A percentile compares a stretch with the other conserved stretches of the same genome.
phyloP scores from a whole-genome alignment of 1,284 basidiomycete genomes.

The Dichomitus squalens region DNA sequence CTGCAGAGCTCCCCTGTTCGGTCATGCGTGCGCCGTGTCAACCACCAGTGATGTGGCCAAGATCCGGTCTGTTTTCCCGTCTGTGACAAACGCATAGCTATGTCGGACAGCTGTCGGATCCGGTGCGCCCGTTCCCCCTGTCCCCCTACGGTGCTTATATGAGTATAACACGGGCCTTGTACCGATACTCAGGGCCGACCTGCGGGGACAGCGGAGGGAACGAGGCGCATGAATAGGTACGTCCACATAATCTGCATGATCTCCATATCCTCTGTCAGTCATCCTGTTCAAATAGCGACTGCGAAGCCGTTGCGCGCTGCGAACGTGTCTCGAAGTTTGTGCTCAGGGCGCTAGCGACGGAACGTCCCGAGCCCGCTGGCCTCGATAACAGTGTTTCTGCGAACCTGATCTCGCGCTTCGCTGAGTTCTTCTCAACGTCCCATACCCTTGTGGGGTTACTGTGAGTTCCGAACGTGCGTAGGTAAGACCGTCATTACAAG shows the following conservation, averaged over 20 bases:
- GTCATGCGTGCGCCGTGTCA: conserved; percentile 7
- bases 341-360: too few relatives aligned
- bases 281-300: neutral
- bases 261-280: neutral
- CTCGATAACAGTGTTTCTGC: too few relatives aligned
- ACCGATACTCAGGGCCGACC: neutral
- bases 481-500: too few relatives aligned
- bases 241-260: neutral
- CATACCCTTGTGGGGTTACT: too few relatives aligned
- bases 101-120: neutral
- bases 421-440: too few relatives aligned
- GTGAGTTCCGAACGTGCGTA: too few relatives aligned
- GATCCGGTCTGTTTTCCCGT: conserved; percentile 12
- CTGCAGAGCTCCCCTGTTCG: neutral
- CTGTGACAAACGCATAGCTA: conserved; percentile 4
- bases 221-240: neutral
- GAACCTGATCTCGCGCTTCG: too few relatives aligned
- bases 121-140: neutral
- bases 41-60: conserved; percentile 4
- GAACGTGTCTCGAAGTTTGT: too few relatives aligned
- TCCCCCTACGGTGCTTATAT: neutral
- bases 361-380: too few relatives aligned
- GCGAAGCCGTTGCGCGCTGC: neutral
- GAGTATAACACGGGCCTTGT: neutral
- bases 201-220: neutral